These are phyloP conservation scores for Penicillium sp. DNA, from an alignment of 2,329 filamentous ascomycete genomes.

Conservation along the genomic window DNA sequence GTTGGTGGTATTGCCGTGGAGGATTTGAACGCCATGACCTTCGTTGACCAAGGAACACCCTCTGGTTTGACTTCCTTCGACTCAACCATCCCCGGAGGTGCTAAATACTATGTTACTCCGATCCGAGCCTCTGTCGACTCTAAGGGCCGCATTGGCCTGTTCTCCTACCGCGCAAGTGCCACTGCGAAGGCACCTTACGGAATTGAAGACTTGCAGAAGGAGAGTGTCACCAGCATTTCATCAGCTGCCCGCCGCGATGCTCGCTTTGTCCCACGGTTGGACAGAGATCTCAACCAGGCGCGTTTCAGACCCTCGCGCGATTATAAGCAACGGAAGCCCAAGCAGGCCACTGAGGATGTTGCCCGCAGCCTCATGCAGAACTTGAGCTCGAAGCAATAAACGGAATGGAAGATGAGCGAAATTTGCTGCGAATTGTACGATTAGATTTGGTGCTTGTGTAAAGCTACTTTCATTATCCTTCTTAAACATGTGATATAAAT, in stretches of 20 bases:
- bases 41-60: conserved; percentile 35
- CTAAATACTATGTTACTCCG: conserved; percentile 55
- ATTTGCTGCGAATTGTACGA: conserved; percentile 30
- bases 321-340: conserved; percentile 8
- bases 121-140: conserved; percentile 48
- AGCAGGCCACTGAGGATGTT: conserved; percentile 28
- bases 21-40: conserved; percentile 37
- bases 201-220: conserved; percentile 36
- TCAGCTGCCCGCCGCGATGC: conserved; percentile 26
- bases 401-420: conserved; percentile 6
- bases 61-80: conserved; percentile 47
- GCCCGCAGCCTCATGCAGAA: conserved; percentile 34
- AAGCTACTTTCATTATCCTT: conserved; percentile 26
- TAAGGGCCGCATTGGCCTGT: conserved; percentile 45
- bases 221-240: conserved; percentile 27
- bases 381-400: conserved; percentile 19
- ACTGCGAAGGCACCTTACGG: conserved; percentile 37
- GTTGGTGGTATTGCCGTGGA: conserved; percentile 45
- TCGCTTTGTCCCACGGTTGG: conserved; percentile 33
- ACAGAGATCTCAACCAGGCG: conserved; percentile 20
- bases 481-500: conserved; percentile 31
- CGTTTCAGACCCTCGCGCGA: conserved; percentile 15
- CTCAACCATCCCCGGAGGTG: conserved; percentile 49
- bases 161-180: conserved; percentile 34
- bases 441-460: conserved; percentile 34